These are phyloP conservation scores for Colletotrichum lupini DNA, from an alignment of 2,329 filamentous ascomycete species.

Conservation along the genomic window DNA sequence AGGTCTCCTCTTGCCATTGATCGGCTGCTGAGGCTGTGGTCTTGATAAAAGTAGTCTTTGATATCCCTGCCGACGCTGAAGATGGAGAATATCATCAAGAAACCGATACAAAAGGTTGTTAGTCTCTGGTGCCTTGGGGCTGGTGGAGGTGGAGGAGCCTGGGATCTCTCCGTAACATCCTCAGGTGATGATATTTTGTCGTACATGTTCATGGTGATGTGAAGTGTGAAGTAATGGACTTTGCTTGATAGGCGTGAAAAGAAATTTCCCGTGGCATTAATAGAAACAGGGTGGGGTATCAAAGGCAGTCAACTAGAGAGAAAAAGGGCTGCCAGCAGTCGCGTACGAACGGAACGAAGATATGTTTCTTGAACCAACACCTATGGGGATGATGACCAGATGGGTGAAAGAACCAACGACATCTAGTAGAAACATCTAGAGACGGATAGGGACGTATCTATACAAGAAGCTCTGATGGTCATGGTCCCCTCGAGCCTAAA, in stretches of 20 bases:
- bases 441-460: constrained; percentile 16
- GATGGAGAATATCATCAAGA: constrained; percentile 32
- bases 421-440: background rate
- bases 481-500: constrained; percentile 8
- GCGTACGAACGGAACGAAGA: background rate
- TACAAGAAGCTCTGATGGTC: background rate
- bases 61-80: constrained; percentile 29
- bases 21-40: background rate
- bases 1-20: background rate
- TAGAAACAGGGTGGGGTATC: background rate
- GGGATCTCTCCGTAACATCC: background rate
- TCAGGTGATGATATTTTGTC: constrained; percentile 7
- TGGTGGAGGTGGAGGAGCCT: background rate
- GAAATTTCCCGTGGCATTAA: constrained; percentile 13
- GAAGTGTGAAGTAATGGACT: background rate
- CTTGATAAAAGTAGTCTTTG: background rate
- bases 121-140: background rate
- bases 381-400: background rate
- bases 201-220: constrained; percentile 9
- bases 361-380: background rate
- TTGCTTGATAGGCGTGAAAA: too few relatives aligned
- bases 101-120: constrained; percentile 12
- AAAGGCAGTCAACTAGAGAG: background rate
- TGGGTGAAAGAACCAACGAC: background rate
- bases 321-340: constrained; percentile 8